Percentiles rank a stretch among this genome's conserved stretches.
Conservation (phyloP, 1,284 basidiomycete species). For the Sanghuangporus sanghuang region DNA sequence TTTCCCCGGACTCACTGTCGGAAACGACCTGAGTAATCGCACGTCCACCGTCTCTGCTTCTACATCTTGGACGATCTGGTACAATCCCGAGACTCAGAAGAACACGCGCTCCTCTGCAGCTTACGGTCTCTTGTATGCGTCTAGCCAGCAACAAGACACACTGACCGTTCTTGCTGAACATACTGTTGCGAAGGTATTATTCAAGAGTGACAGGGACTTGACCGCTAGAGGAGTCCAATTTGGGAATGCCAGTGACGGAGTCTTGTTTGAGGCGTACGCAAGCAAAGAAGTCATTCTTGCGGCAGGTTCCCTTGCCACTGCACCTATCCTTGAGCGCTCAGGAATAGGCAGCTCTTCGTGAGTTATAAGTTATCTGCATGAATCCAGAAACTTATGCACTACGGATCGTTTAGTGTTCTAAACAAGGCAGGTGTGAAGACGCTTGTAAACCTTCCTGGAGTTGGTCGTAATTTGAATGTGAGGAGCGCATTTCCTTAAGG, state of each 20-base stretch:
- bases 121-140: constrained; percentile 34
- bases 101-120: constrained; percentile 32
- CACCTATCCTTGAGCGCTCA: constrained; percentile 25
- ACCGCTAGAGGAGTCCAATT: constrained; percentile 23
- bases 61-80: constrained; percentile 24
- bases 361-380: neutral
- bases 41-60: constrained; percentile 19
- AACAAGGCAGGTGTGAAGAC: constrained; percentile 19
- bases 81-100: constrained; percentile 18
- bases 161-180: constrained; percentile 31
- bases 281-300: constrained; percentile 25
- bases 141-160: constrained; percentile 26
- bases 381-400: neutral
- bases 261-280: constrained; percentile 19
- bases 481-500: neutral
- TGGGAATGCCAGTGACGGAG: constrained; percentile 17
- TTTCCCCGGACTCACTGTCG: constrained; percentile 18
- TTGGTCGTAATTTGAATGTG: constrained; percentile 24
- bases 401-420: constrained; percentile 11
- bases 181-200: constrained; percentile 28
- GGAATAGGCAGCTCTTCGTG: constrained; percentile 23
- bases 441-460: constrained; percentile 26
- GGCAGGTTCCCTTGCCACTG: constrained; percentile 20
- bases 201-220: constrained; percentile 16
- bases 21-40: constrained; percentile 22